phyloP scores from a whole-genome alignment of 192 early-diverging fungal genomes.

The Backusella parvicylindrica region DNA sequence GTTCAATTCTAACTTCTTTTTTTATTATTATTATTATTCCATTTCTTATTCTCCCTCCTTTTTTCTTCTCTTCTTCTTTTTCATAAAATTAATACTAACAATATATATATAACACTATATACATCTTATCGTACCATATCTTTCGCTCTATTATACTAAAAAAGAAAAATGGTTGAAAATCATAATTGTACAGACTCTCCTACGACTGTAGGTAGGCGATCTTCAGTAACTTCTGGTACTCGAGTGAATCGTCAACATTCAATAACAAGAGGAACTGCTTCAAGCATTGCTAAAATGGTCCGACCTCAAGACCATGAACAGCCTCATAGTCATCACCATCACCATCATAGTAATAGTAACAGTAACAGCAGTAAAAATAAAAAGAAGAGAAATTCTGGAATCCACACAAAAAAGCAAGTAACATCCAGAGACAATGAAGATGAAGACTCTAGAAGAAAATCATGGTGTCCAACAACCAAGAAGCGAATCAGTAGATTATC shows the following conservation, averaged over 20 bases:
- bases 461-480: background rate
- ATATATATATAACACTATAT: background rate
- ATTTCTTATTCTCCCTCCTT: background rate
- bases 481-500: background rate
- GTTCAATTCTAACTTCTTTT: background rate
- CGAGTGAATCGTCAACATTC: background rate
- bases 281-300: slow-evolving; percentile 4
- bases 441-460: background rate
- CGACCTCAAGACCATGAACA: background rate
- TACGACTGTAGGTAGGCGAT: background rate
- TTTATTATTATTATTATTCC: no score
- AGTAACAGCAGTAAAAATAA: background rate
- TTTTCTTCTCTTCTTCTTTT: background rate
- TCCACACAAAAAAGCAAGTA: background rate
- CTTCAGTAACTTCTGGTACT: background rate
- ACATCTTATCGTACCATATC: background rate
- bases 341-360: background rate
- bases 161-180: background rate
- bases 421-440: background rate
- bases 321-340: background rate
- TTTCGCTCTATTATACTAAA: background rate
- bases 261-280: slow-evolving; percentile 4
- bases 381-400: background rate
- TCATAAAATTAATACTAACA: background rate
- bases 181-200: background rate